These are phyloP conservation scores for Venturia nashicola DNA, from an alignment of 2,329 filamentous ascomycete species.

Conservation along the genomic window DNA sequence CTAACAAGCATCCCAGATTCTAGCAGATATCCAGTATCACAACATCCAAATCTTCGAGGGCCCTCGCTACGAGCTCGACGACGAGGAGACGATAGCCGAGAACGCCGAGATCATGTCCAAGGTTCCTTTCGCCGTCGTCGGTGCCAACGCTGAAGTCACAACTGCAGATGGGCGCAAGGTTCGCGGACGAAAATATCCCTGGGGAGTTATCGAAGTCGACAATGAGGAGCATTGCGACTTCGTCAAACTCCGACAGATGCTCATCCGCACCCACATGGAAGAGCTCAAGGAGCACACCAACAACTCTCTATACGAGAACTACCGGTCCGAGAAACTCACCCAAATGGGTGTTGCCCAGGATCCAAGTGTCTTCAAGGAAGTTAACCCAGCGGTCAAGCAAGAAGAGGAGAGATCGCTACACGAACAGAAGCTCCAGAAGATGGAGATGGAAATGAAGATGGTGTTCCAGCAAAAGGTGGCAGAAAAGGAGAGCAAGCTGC, in stretches of 20 bases:
- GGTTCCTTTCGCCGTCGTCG: conserved; percentile 95
- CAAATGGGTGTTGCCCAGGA: conserved; percentile 98
- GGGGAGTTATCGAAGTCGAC: conserved; percentile 98
- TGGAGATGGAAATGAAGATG: conserved; percentile 99
- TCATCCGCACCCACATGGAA: conserved; percentile 99
- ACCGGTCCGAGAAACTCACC: conserved; percentile 98
- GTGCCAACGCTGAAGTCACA: conserved; percentile 88
- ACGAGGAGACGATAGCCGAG: conserved; percentile 98
- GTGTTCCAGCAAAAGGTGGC: conserved; percentile 99
- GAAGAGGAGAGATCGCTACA: conserved; percentile 96
- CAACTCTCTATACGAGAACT: conserved; percentile 98
- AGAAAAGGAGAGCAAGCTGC: conserved; percentile 98
- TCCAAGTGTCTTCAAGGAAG: conserved; percentile 99
- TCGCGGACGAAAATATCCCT: conserved; percentile 90
- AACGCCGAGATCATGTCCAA: conserved; percentile 99
- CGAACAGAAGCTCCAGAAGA: conserved; percentile 99
- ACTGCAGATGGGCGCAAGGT: conserved; percentile 90
- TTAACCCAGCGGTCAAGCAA: conserved; percentile 99
- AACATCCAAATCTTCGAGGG: conserved; percentile 98
- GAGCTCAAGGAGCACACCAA: conserved; percentile 99
- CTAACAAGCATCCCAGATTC: conserved; percentile 53
- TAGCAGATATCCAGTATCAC: conserved; percentile 93
- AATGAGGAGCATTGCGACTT: conserved; percentile 99
- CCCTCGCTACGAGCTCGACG: conserved; percentile 94
- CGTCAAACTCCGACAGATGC: conserved; percentile 98